Conservation (phyloP, 2,329 filamentous ascomycete genomes). For the Microdochium trichocladiopsis region DNA sequence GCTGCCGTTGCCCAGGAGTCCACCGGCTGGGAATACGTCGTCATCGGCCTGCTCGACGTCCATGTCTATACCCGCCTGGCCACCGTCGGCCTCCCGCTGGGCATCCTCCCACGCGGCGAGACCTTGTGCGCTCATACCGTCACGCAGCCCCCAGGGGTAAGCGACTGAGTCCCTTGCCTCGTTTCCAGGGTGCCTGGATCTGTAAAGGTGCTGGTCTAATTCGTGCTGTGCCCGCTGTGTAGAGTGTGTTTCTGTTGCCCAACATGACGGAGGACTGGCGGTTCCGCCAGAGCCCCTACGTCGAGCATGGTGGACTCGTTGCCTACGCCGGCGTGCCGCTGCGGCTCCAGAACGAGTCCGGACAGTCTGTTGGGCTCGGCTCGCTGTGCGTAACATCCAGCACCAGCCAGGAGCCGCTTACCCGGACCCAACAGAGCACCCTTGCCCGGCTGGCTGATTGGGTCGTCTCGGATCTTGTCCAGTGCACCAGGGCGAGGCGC, state of each 20-base stretch:
- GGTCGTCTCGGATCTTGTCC: slow-evolving; percentile 32
- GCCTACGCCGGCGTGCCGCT: slow-evolving; percentile 33
- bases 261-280: slow-evolving; percentile 36
- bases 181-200: background rate
- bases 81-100: slow-evolving; percentile 30
- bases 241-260: slow-evolving; percentile 30
- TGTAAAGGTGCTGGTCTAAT: background rate
- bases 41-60: slow-evolving; percentile 33
- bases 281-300: slow-evolving; percentile 30
- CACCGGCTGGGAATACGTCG: slow-evolving; percentile 36
- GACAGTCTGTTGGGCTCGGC: slow-evolving; percentile 29
- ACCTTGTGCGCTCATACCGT: slow-evolving; percentile 22
- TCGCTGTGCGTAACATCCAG: slow-evolving; percentile 34
- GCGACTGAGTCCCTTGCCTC: slow-evolving; percentile 1
- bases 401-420: slow-evolving; percentile 21
- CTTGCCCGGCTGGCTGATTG: slow-evolving; percentile 19
- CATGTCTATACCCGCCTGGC: slow-evolving; percentile 34
- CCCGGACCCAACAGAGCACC: slow-evolving; percentile 16
- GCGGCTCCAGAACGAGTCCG: slow-evolving; percentile 28
- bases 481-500: slow-evolving; percentile 25
- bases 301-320: slow-evolving; percentile 27
- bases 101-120: slow-evolving; percentile 34
- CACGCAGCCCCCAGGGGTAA: slow-evolving; percentile 22
- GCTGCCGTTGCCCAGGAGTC: slow-evolving; percentile 29
- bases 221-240: background rate